phyloP scores from a whole-genome alignment of 352 stramenopile species.

The Pythium sp. region DNA sequence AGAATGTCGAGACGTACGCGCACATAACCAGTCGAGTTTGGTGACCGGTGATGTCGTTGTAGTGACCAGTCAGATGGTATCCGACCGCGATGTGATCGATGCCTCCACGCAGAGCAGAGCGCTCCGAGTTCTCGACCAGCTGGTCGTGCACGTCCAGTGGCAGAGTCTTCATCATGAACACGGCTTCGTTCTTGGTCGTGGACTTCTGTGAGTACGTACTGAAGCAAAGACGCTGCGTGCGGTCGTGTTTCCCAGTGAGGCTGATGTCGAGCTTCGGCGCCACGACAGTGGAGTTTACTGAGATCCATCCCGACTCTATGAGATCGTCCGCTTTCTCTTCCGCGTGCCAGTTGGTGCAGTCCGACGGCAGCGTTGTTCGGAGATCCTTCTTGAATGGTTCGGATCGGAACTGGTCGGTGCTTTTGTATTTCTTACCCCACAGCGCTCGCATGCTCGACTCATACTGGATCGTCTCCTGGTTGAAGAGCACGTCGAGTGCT shows the following conservation, averaged over 20 bases:
- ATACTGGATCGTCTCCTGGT: conserved; percentile 46
- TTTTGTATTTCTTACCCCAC: conserved; percentile 54
- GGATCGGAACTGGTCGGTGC: conserved; percentile 46
- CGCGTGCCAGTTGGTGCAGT: conserved; percentile 14
- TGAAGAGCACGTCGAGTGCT: conserved; percentile 62
- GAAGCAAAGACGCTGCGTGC: conserved; percentile 57
- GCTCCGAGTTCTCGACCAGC: conserved; percentile 17
- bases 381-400: conserved; percentile 31
- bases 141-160: conserved; percentile 43
- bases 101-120: conserved; percentile 27
- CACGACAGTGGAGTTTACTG: conserved; percentile 50
- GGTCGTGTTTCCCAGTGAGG: conserved; percentile 26
- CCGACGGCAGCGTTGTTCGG: conserved; percentile 8
- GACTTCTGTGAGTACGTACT: conserved; percentile 49
- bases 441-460: conserved; percentile 55
- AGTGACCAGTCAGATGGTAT: conserved; percentile 52
- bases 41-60: conserved; percentile 45
- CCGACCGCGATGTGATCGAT: conserved; percentile 64
- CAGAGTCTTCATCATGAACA: conserved; percentile 69
- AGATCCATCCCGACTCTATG: conserved; percentile 32
- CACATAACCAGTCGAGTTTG: conserved; percentile 59
- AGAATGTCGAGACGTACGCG: conserved; percentile 36
- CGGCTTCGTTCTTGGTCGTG: conserved; percentile 38
- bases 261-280: conserved; percentile 39
- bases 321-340: conserved; percentile 32